Evolutionary conservation across 345 rosid genomes (phyloP), one percentile per base, ranked within the genome.

Genomic region (Sisymbrium irio): DNA sequence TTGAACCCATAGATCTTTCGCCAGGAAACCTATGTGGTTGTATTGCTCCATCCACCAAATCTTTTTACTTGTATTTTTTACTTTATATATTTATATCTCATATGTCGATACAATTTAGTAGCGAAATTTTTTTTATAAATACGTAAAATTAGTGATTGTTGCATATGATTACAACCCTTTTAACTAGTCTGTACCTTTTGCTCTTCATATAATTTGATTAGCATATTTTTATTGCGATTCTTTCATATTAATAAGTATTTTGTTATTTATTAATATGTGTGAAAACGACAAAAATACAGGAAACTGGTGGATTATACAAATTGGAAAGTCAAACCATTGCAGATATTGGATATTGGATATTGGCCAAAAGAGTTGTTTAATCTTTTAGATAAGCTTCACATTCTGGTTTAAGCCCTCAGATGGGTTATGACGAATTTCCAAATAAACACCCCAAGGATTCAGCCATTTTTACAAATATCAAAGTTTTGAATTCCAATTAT

Each of bases 21-120:
- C 35, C 57, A 58, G 27, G 17, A 4, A 1, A 1, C 3, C 66
- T 14, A 4, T 1, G 1, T 57, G 58, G 65, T 6, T 19, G 12
- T 57, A 2, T 14, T 11, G 0, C 22, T 22, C 13, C 39, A 44
- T 69, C 36, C 41, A 71, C 22, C 47, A 60, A 14, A n/a, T n/a
- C n/a, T n/a, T n/a, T n/a, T n/a, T n/a, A n/a, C n/a, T n/a, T n/a
- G 60, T 71, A 59, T 46, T 22, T 20, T 60, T 33, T 35, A 18
- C 3, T 22, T 22, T 22, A 22, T 19, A 37, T 59, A 11, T 19
- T 14, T 51, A 3, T 59, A 11, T 37, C 4, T 2, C 30, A 36
- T 36, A 7, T 57, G 4, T 10, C 5, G 5, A 11, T 19, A 1
- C 0, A 12, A 7, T 1, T 37, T 36, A 5, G 7, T 11, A 35